Base-by-base conservation (phyloP, 768 basidiomycete species). In the Floccularia luteovirens region DNA sequence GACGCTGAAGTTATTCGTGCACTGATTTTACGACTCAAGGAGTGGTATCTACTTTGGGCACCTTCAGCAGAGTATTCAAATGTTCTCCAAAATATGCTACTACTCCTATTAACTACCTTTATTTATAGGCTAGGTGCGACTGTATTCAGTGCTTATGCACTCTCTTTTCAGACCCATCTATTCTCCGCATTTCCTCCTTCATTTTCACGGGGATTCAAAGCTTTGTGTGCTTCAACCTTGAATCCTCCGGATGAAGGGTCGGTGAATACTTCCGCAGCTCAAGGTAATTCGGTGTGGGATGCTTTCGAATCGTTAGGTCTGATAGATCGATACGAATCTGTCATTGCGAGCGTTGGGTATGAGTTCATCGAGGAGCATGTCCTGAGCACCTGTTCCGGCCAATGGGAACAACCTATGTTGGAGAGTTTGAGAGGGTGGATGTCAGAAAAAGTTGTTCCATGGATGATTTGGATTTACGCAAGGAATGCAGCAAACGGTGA, bases 401-500 rank as follows among this genome's bases (percentile, higher is more conserved):
- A 75, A 49, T 94, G 88, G 87, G 72, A 70, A 24, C 72, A 66
- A 36, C 74, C 77, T 5, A 70, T 83, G 67, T 53, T 93, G 42
- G 66, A 67, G 2, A 64, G 57, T 2, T 60, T 91, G 44, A 66
- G 82, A 36, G 57, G 66, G 13, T 93, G 90, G 88, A 90, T 93
- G 76, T 65, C 77, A 6, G 70, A 74, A 43, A 81, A 74, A 42
- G 78, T 93, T 31, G 82, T 87, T 2, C 78, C 84, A 5, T 93
- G 91, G 92, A 78, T 96, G 76, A 45, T 87, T 17, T 65, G 76
- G 53, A 82, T 88, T 31, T 91, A 88, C 49, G 88, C 84, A 0
- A 66, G 77, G 50, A 74, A 75, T 8, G 79, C 79, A 23, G 64
- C 69, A 27, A 78, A 52, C 46, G 60, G 82, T 82, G 51, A 43